Evolutionary conservation across 495 filamentous ascomycete genomes (phyloP).

Genomic region (Aspergillus diversus): DNA sequence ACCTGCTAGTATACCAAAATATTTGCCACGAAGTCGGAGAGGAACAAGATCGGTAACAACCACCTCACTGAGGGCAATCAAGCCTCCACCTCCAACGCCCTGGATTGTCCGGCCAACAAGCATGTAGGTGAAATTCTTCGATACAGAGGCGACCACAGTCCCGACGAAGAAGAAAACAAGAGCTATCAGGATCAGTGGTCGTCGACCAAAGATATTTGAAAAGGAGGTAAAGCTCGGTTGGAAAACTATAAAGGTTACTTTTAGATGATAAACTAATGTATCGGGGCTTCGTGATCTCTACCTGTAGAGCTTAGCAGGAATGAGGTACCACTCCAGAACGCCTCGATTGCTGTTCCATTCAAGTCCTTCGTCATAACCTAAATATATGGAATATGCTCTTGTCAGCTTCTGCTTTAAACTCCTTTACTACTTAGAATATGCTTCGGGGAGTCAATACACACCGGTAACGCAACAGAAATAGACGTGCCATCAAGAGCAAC

Average conservation of each 20-base stretch:
- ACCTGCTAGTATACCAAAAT: constrained; percentile 53
- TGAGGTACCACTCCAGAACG: constrained; percentile 62
- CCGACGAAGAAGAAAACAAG: constrained; percentile 61
- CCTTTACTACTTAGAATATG: too few species aligned
- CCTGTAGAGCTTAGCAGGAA: constrained; percentile 55
- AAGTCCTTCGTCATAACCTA: constrained; percentile 46
- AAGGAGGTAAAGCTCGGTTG: constrained; percentile 47
- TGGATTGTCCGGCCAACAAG: constrained; percentile 69
- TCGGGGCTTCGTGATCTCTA: constrained; percentile 7
- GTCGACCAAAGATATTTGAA: constrained; percentile 48
- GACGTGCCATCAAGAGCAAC: constrained; percentile 76
- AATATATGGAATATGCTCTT: not conserved
- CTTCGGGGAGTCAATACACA: constrained; percentile 30
- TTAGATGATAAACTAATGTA: not conserved
- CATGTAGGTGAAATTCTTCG: constrained; percentile 64
- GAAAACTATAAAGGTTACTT: constrained; percentile 29
- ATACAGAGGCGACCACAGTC: constrained; percentile 56
- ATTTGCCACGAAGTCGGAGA: constrained; percentile 47
- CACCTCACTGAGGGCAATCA: constrained; percentile 67
- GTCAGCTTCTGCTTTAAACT: too few species aligned
- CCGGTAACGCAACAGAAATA: constrained; percentile 71
- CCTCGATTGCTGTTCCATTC: constrained; percentile 57
- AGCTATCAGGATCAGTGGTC: constrained; percentile 49
- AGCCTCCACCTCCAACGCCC: constrained; percentile 73
- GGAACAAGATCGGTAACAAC: constrained; percentile 70